Evolutionary conservation across 208 protist genomes (phyloP).

Genomic region (Polymyxa betae): DNA sequence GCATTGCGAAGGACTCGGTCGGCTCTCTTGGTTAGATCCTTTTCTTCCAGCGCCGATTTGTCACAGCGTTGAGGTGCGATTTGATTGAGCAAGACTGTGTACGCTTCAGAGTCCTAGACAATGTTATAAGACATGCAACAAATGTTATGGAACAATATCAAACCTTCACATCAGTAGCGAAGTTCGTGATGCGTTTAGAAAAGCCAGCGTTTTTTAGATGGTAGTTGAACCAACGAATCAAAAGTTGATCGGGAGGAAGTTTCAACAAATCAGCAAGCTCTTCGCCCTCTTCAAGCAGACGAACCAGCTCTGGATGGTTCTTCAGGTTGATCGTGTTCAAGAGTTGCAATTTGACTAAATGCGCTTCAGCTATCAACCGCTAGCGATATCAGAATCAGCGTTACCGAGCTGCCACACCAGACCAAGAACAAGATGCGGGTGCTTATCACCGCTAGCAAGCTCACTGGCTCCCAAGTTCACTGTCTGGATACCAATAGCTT

Average conservation of each 20-base stretch:
- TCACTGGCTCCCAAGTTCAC: slow-evolving; percentile 68
- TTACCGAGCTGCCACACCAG: slow-evolving; percentile 69
- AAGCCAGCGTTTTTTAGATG: slow-evolving; percentile 70
- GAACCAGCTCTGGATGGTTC: slow-evolving; percentile 71
- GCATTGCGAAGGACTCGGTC: slow-evolving; percentile 66
- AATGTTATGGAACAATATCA: not conserved
- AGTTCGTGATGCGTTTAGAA: slow-evolving; percentile 67
- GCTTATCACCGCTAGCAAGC: slow-evolving; percentile 59
- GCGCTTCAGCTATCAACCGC: not conserved
- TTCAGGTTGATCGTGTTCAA: slow-evolving; percentile 68
- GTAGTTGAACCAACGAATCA: slow-evolving; percentile 77
- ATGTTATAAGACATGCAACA: not conserved
- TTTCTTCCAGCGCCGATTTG: slow-evolving; percentile 62
- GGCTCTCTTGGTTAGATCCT: slow-evolving; percentile 64
- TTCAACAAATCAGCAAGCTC: slow-evolving; percentile 71
- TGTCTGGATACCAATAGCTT: slow-evolving; percentile 65
- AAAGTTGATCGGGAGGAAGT: slow-evolving; percentile 71
- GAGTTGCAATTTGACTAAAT: slow-evolving; percentile 67
- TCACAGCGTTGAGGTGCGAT: slow-evolving; percentile 70
- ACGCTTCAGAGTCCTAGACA: slow-evolving; percentile 59
- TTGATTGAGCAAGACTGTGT: slow-evolving; percentile 70
- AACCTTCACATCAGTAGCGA: slow-evolving; percentile 69
- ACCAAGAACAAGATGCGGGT: slow-evolving; percentile 67
- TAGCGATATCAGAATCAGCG: not conserved
- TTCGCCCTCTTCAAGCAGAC: slow-evolving; percentile 72